Percentiles rank a stretch among this genome's conserved stretches.
phyloP scores from a whole-genome alignment of 768 basidiomycete genomes.

The Coprinopsis cinerea region DNA sequence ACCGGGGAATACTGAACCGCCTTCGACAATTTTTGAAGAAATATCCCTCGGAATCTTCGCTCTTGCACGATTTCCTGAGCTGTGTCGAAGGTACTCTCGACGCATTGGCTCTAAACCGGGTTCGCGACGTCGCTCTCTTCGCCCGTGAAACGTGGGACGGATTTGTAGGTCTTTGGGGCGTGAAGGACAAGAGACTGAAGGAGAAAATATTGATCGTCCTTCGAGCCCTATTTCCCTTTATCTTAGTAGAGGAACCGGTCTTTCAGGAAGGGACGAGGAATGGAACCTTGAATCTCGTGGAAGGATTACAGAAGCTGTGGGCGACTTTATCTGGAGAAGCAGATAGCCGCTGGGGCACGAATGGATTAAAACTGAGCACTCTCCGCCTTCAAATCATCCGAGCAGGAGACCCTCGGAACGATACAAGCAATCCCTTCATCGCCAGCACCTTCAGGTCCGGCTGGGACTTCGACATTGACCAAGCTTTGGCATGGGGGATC shows the following conservation, averaged over 20 bases:
- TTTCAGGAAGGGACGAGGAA: slow-evolving; percentile 9
- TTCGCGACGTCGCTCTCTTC: slow-evolving; percentile 50
- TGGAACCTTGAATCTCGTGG: slow-evolving; percentile 33
- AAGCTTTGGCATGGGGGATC: slow-evolving; percentile 75
- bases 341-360: slow-evolving; percentile 58
- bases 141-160: slow-evolving; percentile 57
- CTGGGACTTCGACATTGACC: slow-evolving; percentile 58
- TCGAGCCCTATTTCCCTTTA: slow-evolving; percentile 66
- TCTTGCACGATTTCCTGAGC: slow-evolving; percentile 70
- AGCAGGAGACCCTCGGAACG: slow-evolving; percentile 12
- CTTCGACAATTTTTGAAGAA: slow-evolving; percentile 51
- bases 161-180: slow-evolving; percentile 69
- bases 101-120: slow-evolving; percentile 74
- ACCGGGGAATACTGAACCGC: slow-evolving; percentile 39
- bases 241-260: slow-evolving; percentile 33
- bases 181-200: slow-evolving; percentile 70
- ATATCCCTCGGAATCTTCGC: slow-evolving; percentile 70
- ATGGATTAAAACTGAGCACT: slow-evolving; percentile 57
- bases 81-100: slow-evolving; percentile 64
- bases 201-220: slow-evolving; percentile 76
- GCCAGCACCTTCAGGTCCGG: slow-evolving; percentile 68
- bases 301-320: slow-evolving; percentile 49
- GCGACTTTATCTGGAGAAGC: slow-evolving; percentile 54
- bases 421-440: slow-evolving; percentile 39
- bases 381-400: slow-evolving; percentile 49